Conservation (phyloP, 352 stramenopile species). For the Pythium coloratum region DNA sequence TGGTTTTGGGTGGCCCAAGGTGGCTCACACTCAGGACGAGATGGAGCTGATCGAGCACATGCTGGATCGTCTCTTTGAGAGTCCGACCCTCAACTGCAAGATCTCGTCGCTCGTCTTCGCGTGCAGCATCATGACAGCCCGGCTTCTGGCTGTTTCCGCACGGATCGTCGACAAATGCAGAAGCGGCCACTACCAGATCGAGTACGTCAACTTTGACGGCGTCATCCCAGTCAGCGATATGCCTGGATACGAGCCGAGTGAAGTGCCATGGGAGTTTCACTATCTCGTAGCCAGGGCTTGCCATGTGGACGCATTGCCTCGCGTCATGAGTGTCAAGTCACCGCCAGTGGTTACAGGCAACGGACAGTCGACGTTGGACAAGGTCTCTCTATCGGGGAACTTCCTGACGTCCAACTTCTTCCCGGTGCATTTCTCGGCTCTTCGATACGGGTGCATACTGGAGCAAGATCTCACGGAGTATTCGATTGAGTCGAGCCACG, state of each 20-base stretch:
- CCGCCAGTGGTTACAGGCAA: not conserved
- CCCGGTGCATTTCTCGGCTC: constrained; percentile 2
- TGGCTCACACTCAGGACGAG: not conserved
- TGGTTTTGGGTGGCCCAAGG: not conserved
- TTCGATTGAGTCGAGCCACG: not conserved
- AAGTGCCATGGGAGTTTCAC: not conserved
- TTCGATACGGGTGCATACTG: constrained; percentile 3
- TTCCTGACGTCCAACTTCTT: not conserved
- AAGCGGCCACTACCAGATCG: not conserved
- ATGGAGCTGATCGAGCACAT: constrained; percentile 1
- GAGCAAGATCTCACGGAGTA: constrained; percentile 7
- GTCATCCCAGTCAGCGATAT: not conserved
- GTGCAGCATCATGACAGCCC: not conserved
- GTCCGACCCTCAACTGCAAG: not conserved
- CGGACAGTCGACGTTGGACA: not conserved
- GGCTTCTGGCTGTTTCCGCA: not conserved
- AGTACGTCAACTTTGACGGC: not conserved
- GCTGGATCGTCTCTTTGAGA: not conserved
- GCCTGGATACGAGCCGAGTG: not conserved
- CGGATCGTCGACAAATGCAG: constrained; percentile 5
- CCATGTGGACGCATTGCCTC: not conserved
- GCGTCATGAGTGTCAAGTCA: not conserved
- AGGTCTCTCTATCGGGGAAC: not conserved
- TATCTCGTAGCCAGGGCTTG: not conserved
- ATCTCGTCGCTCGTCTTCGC: not conserved